Evolutionary conservation across 1,284 basidiomycete species (phyloP).

Genomic region (Vanrija humicola): DNA sequence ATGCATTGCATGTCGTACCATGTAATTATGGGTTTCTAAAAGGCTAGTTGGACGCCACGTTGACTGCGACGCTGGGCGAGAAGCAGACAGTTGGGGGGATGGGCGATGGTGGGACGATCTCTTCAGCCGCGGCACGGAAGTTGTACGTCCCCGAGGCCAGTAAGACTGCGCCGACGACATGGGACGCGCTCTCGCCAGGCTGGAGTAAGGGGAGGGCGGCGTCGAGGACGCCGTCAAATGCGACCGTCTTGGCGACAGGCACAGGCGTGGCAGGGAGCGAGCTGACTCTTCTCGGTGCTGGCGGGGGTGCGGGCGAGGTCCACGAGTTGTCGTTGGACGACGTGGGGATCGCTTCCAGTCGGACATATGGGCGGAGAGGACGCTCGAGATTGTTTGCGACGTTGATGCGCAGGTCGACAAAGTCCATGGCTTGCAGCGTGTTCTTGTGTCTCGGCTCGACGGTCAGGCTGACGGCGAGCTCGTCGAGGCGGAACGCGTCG

Average conservation of each 20-base stretch:
- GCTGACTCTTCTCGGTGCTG: constrained; percentile 14
- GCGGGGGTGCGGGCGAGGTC: constrained; percentile 17
- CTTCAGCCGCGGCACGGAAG: constrained; percentile 55
- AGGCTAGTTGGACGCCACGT: constrained; percentile 5
- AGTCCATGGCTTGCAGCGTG: constrained; percentile 54
- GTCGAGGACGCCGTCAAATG: constrained; percentile 63
- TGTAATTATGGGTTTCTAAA: not conserved
- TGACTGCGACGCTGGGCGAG: constrained; percentile 18
- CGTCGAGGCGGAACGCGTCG: constrained; percentile 63
- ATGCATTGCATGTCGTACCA: not conserved
- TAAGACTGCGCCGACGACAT: constrained; percentile 67
- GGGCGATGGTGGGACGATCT: constrained; percentile 14
- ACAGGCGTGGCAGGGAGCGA: constrained; percentile 48
- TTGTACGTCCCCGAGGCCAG: constrained; percentile 69
- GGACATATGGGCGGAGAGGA: constrained; percentile 28
- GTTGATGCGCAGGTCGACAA: constrained; percentile 52
- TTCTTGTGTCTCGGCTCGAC: constrained; percentile 44
- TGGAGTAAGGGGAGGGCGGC: constrained; percentile 59
- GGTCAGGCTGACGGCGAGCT: constrained; percentile 55
- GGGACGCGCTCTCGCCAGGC: constrained; percentile 54
- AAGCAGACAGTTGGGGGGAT: constrained; percentile 22
- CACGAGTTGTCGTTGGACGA: constrained; percentile 26
- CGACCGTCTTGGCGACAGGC: constrained; percentile 57
- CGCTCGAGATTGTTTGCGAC: constrained; percentile 58
- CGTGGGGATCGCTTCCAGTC: constrained; percentile 39